Base-by-base conservation (phyloP, 2,329 filamentous ascomycete species). In the Colletotrichum camelliae region DNA sequence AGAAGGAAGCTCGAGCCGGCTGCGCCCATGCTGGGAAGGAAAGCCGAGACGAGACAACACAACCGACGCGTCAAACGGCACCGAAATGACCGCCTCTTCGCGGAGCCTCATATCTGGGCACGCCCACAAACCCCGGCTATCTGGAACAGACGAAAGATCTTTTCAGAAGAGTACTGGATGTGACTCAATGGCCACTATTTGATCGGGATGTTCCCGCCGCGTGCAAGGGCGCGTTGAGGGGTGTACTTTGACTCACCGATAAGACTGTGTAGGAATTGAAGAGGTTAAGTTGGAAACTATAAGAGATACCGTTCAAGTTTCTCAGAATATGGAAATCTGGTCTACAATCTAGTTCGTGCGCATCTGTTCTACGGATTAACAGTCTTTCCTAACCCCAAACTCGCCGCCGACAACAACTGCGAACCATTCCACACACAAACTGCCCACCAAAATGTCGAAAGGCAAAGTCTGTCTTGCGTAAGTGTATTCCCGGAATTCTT, bases 381-480 rank as follows among this genome's bases (percentile, higher is more conserved):
- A 3, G 39, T 43, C 18, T 43, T 43, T 43, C 39, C 39, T 43
- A 18, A n/a, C 39, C 3, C 39, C 18, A 18, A 8, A 43, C 37
- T 18, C 37, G 37, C 18, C 8, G 37, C 16, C 37, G 18, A 48
- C 9, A n/a, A 18, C 18, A 43, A 31, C 9, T 5, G 9, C 31
- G 31, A n/a, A 48, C 39, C 9, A 18, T 48, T 48, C 9, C 18
- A 18, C 18, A 7, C 24, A 24, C 4, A 24, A n/a, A 3, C 5
- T 2, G 5, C 5, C 37, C 39, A 48, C 3, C 9, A n/a, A n/a
- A 2, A 48, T 48, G 39, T 64, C 64, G 6, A 73, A 58, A 18
- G 70, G 64, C 43, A 73, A 68, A 57, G 52, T 64, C 43, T 73
- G 71, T 43, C 65, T 73, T 24, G 71, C 71, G 65, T 73, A n/a